Percentiles rank a stretch among this genome's conserved stretches.
phyloP scores from a whole-genome alignment of 768 basidiomycete species.

The Boletus pseudo-olivaceus region DNA sequence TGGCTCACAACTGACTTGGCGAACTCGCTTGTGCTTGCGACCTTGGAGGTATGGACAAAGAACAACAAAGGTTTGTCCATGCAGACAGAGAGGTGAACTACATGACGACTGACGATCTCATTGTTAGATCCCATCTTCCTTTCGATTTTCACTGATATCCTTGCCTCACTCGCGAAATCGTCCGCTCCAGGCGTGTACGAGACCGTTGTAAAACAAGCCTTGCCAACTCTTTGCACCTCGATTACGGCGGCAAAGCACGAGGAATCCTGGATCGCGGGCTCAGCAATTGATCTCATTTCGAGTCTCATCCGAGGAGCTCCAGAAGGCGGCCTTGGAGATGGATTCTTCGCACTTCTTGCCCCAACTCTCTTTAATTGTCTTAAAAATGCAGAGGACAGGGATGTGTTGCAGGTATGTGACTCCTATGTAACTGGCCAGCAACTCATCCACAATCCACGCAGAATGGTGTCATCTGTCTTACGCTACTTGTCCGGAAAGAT shows the following conservation, averaged over 20 bases:
- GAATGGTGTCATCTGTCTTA: constrained; percentile 83
- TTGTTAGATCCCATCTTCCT: constrained; percentile 81
- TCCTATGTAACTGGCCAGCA: neutral
- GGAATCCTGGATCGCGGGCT: constrained; percentile 73
- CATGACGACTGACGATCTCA: constrained; percentile 1
- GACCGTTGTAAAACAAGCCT: constrained; percentile 64
- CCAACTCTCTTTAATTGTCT: constrained; percentile 73
- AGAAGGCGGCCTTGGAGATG: constrained; percentile 66
- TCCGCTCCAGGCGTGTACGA: constrained; percentile 61
- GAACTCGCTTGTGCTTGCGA: constrained; percentile 57
- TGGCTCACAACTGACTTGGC: constrained; percentile 74
- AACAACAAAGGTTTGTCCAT: constrained; percentile 70
- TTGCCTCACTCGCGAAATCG: constrained; percentile 65
- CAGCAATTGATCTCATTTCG: constrained; percentile 78
- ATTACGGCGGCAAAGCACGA: constrained; percentile 54
- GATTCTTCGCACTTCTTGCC: constrained; percentile 74
- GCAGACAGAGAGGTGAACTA: neutral
- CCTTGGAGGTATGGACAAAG: constrained; percentile 81
- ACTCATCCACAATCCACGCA: constrained; percentile 28
- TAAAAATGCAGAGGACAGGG: constrained; percentile 74
- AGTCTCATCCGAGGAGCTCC: constrained; percentile 67
- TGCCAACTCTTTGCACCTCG: constrained; percentile 68
- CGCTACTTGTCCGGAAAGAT: constrained; percentile 83
- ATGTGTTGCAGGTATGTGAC: constrained; percentile 63
- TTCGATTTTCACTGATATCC: constrained; percentile 79